Conservation (phyloP, 495 filamentous ascomycete genomes). For the Cryomyces minteri region DNA sequence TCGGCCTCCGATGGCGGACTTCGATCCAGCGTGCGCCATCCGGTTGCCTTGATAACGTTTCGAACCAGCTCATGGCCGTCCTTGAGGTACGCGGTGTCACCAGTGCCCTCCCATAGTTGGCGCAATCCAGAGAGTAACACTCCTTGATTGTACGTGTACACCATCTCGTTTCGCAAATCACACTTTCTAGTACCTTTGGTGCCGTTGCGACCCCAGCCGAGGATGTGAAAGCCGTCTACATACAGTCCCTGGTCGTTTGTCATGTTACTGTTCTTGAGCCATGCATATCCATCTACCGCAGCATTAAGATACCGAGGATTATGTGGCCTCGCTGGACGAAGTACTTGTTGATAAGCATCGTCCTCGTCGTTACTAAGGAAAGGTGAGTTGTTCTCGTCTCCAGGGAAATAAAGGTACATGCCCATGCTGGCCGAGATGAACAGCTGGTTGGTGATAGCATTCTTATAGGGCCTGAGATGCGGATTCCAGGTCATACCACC, state of each 20-base stretch:
- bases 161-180: constrained; percentile 67
- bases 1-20: not conserved
- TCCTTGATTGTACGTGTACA: constrained; percentile 94
- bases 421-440: constrained; percentile 65
- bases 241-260: constrained; percentile 62
- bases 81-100: constrained; percentile 41
- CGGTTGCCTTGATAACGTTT: constrained; percentile 58
- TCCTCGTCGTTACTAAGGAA: constrained; percentile 23
- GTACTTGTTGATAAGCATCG: not conserved
- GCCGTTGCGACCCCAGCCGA: constrained; percentile 38
- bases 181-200: constrained; percentile 38
- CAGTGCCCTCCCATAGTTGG: constrained; percentile 60
- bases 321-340: constrained; percentile 24
- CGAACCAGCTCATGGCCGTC: constrained; percentile 64
- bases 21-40: constrained; percentile 26
- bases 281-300: constrained; percentile 61
- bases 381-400: constrained; percentile 53
- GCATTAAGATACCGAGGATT: constrained; percentile 48
- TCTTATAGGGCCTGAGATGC: constrained; percentile 72
- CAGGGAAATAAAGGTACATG: constrained; percentile 88
- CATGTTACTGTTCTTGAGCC: constrained; percentile 69
- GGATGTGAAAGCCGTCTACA: constrained; percentile 83
- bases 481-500: constrained; percentile 95
- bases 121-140: constrained; percentile 75
- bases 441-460: constrained; percentile 91